Conservation (phyloP, 106 monocot species). For the Alisma plantagoaquatica region DNA sequence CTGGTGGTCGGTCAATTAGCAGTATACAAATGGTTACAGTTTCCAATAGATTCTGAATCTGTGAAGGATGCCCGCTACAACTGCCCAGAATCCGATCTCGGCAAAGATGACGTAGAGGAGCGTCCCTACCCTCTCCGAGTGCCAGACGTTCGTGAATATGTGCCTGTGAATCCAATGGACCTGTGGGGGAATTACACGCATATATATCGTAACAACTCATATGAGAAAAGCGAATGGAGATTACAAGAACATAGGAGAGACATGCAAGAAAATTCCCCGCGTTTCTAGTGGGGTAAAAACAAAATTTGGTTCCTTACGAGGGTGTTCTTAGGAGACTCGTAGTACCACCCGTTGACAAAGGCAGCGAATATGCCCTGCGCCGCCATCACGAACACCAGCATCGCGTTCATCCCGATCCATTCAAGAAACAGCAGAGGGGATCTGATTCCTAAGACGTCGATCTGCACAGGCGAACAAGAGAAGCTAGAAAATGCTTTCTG, state of each 20-base stretch:
- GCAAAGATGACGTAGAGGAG: conserved; percentile 89
- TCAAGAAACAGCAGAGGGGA: conserved; percentile 49
- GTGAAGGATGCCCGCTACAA: conserved; percentile 60
- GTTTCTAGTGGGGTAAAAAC: too few species aligned
- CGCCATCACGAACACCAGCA: conserved; percentile 93
- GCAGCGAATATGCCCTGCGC: conserved; percentile 82
- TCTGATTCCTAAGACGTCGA: conserved; percentile 46
- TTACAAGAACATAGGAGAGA: background rate
- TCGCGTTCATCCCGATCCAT: conserved; percentile 93
- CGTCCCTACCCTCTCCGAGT: conserved; percentile 59
- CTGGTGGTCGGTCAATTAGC: too few species aligned
- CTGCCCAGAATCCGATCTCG: conserved; percentile 74
- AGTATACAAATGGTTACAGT: too few species aligned
- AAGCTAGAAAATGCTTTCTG: too few species aligned
- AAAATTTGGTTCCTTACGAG: conserved; percentile 44
- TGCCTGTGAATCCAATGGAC: conserved; percentile 82
- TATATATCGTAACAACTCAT: background rate
- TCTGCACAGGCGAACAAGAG: conserved; percentile 35
- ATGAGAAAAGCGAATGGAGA: background rate
- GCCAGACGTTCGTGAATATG: conserved; percentile 63
- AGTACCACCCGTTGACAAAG: conserved; percentile 89
- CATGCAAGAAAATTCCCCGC: background rate
- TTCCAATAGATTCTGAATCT: conserved; percentile 74
- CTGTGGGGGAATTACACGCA: conserved; percentile 11
- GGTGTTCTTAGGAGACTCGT: conserved; percentile 65